Evolutionary conservation across 257 asterid genomes (phyloP).

Genomic region (Ophiorrhiza pumila): DNA sequence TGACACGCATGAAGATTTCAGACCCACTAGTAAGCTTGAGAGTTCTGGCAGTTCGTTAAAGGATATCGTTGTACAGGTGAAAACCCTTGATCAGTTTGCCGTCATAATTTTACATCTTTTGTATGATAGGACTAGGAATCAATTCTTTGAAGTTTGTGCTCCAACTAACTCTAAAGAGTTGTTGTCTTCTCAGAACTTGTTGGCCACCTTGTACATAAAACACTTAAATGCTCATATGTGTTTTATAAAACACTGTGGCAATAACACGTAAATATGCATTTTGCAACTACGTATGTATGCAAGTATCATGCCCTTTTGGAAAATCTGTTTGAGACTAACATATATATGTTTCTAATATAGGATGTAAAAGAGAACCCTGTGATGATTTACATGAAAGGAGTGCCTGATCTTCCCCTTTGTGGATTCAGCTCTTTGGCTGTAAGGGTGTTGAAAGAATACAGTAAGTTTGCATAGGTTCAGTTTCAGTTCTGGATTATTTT

Average conservation of each 20-base stretch:
- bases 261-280: background rate
- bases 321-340: slow-evolving; percentile 22
- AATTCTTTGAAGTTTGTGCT: background rate
- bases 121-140: background rate
- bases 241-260: background rate
- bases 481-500: background rate
- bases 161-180: background rate
- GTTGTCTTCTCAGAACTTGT: background rate
- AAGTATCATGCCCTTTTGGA: background rate
- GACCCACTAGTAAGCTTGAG: slow-evolving; percentile 61
- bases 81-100: background rate
- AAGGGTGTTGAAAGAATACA: slow-evolving; percentile 69
- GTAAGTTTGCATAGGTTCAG: slow-evolving; percentile 44
- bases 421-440: slow-evolving; percentile 97
- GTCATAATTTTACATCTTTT: background rate
- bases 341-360: slow-evolving; percentile 34
- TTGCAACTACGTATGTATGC: background rate
- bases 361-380: slow-evolving; percentile 91
- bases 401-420: slow-evolving; percentile 84
- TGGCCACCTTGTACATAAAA: background rate
- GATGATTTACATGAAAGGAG: slow-evolving; percentile 97
- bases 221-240: no score
- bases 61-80: slow-evolving; percentile 82
- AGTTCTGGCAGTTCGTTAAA: slow-evolving; percentile 51
- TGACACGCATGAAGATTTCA: slow-evolving; percentile 85